Conservation (phyloP, 176 grass and related monocot genomes). For the Saccharum spontaneum region DNA sequence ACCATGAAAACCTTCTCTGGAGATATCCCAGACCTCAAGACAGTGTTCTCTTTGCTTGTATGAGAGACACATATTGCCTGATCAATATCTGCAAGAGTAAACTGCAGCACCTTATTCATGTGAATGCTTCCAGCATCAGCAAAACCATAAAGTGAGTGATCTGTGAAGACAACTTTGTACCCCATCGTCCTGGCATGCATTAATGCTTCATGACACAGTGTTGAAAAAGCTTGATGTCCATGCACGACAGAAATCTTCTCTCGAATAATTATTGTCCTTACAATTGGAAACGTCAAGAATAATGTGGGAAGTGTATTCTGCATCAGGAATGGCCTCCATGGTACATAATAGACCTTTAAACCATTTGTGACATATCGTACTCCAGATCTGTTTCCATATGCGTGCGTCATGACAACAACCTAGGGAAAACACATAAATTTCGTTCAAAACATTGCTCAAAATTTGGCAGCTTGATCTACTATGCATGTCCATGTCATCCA, state of each 20-base stretch:
- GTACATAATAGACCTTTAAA: constrained; percentile 94
- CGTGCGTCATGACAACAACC: constrained; percentile 97
- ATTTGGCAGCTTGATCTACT: background rate
- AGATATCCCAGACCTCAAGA: constrained; percentile 86
- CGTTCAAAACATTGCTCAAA: background rate
- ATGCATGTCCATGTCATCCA: background rate
- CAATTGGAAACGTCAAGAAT: constrained; percentile 79
- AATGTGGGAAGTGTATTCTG: constrained; percentile 91
- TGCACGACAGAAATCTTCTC: constrained; percentile 95
- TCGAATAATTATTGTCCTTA: constrained; percentile 76
- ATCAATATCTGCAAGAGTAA: constrained; percentile 92
- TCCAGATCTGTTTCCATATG: constrained; percentile 88
- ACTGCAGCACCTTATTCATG: constrained; percentile 99
- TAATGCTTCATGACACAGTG: constrained; percentile 85
- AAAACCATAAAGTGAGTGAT: constrained; percentile 97
- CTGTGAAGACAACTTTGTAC: constrained; percentile 89
- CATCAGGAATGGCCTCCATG: constrained; percentile 90
- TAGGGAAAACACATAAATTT: constrained; percentile 26
- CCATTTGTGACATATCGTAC: constrained; percentile 87
- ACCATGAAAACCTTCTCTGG: constrained; percentile 86
- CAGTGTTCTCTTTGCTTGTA: constrained; percentile 97
- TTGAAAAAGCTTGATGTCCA: constrained; percentile 96
- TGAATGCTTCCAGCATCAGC: constrained; percentile 93
- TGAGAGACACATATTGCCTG: constrained; percentile 95
- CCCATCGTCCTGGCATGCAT: constrained; percentile 98